Evolutionary conservation across 148 eudicot species (phyloP).

Genomic region (Rhododendron williamsianum): DNA sequence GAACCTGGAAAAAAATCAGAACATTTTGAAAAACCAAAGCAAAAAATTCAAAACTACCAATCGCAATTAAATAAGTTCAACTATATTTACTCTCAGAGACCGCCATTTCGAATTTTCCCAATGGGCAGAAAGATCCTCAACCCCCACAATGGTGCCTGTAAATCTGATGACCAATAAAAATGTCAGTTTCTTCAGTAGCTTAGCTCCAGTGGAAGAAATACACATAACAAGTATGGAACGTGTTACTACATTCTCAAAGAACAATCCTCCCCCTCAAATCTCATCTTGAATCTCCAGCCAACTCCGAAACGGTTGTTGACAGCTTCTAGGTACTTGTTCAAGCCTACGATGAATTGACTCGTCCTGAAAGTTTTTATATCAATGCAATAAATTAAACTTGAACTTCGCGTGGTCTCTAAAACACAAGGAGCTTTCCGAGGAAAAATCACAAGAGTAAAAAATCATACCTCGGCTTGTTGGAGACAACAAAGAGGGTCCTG

Average conservation of each 20-base stretch:
- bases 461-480: slow-evolving; percentile 80
- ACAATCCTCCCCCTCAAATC: slow-evolving; percentile 63
- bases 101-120: slow-evolving; percentile 89
- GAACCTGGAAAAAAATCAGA: slow-evolving; percentile 28
- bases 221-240: neutral
- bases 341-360: slow-evolving; percentile 86
- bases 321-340: slow-evolving; percentile 87
- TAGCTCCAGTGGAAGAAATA: neutral
- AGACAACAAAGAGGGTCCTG: slow-evolving; percentile 55
- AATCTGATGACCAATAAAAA: slow-evolving; percentile 42
- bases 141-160: slow-evolving; percentile 81
- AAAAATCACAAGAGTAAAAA: neutral
- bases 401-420: neutral
- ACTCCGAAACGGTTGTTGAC: slow-evolving; percentile 46
- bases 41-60: neutral
- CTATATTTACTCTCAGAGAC: slow-evolving; percentile 53
- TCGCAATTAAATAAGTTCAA: neutral
- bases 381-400: neutral
- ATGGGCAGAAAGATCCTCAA: slow-evolving; percentile 57
- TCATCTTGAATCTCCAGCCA: slow-evolving; percentile 89
- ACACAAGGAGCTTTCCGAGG: neutral
- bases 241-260: slow-evolving; percentile 31
- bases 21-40: neutral
- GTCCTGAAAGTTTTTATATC: slow-evolving; percentile 41
- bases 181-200: neutral